These are phyloP conservation scores for Podospora sp. DNA, from an alignment of 495 filamentous ascomycete species.

Conservation along the genomic window DNA sequence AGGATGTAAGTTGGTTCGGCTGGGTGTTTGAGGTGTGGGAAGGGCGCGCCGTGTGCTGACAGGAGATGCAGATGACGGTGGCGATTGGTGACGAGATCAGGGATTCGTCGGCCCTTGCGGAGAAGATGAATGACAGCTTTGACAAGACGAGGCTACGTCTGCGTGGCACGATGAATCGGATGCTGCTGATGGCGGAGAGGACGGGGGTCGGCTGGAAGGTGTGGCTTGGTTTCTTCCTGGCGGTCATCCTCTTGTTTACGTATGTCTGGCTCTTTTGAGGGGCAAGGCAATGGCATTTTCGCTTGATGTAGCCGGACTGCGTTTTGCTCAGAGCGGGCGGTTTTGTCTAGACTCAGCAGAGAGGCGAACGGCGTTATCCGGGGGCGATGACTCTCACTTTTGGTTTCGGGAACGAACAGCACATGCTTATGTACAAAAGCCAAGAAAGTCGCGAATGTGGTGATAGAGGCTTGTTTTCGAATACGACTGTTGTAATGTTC, in stretches of 20 bases:
- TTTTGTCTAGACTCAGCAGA: slow-evolving; percentile 25
- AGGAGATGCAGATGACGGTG: slow-evolving; percentile 67
- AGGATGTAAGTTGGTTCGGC: slow-evolving; percentile 81
- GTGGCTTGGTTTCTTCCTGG: slow-evolving; percentile 84
- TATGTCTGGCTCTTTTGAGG: slow-evolving; percentile 85
- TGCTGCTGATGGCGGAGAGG: slow-evolving; percentile 92
- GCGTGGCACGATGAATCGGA: slow-evolving; percentile 91
- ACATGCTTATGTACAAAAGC: slow-evolving; percentile 12
- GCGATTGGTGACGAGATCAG: slow-evolving; percentile 95
- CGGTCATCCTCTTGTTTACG: slow-evolving; percentile 77
- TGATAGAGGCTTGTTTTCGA: slow-evolving; percentile 15
- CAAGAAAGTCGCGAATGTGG: slow-evolving; percentile 4
- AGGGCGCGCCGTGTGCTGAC: not conserved
- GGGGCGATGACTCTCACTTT: slow-evolving; percentile 26
- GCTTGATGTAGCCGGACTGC: not conserved
- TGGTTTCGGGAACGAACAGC: slow-evolving; percentile 14
- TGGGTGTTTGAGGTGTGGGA: slow-evolving; percentile 5
- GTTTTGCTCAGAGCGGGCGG: not conserved
- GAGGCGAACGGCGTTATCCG: slow-evolving; percentile 16
- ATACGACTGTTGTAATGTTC: slow-evolving; percentile 25
- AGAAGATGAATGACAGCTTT: slow-evolving; percentile 89
- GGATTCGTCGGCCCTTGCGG: slow-evolving; percentile 77
- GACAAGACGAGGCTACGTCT: slow-evolving; percentile 79
- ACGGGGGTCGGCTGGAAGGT: slow-evolving; percentile 94
- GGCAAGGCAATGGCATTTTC: not conserved